Evolutionary conservation across 2,329 filamentous ascomycete genomes (phyloP), one percentile per base, ranked within the genome.

Genomic region (Arthrobotrys entomopaga): DNA sequence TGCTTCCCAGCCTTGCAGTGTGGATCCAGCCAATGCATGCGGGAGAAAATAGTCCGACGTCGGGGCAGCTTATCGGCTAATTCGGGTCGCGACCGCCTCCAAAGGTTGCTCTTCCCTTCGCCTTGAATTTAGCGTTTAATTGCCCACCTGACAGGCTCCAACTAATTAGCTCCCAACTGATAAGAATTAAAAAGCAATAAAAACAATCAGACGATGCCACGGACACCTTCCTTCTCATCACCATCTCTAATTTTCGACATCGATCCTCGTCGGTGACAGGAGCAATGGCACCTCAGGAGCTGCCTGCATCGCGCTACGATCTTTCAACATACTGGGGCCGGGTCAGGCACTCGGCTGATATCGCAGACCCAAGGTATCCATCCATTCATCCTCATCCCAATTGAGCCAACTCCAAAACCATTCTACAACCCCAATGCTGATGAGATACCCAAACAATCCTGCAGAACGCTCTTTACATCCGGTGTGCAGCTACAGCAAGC

Each of bases 361-460:
- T 99, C 79, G 91, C 93, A 81, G 95, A 99, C 85, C 95, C 95
- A 78, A 95, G 93, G 94, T 98, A n/a, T n/a, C n/a, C n/a, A n/a
- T n/a, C n/a, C n/a, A n/a, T 82, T 75, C 22, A 57, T 75, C 61
- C 59, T 16, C 34, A 29, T 38, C 38, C 34, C 40, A 42, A 11
- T n/a, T n/a, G n/a, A n/a, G n/a, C 24, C 1, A 20, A 49, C n/a
- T 16, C 19, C 8, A n/a, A 50, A 20, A 6, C 15, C 4, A 19
- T 5, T 53, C 78, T 80, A 73, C 80, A 53, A 13, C 6, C 7
- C 29, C 6, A 34, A 34, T 34, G 6, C 29, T 34, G 29, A 34
- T 34, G 10, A 34, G 29, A 58, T 43, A 8, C n/a, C 19, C 46
- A 54, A 56, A 16, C 57, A 46, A 34, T 34, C 29, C 34, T 64